Evolutionary conservation across 2,329 filamentous ascomycete species (phyloP), one percentile per base, ranked within the genome.

Genomic region (Neurospora sp.): DNA sequence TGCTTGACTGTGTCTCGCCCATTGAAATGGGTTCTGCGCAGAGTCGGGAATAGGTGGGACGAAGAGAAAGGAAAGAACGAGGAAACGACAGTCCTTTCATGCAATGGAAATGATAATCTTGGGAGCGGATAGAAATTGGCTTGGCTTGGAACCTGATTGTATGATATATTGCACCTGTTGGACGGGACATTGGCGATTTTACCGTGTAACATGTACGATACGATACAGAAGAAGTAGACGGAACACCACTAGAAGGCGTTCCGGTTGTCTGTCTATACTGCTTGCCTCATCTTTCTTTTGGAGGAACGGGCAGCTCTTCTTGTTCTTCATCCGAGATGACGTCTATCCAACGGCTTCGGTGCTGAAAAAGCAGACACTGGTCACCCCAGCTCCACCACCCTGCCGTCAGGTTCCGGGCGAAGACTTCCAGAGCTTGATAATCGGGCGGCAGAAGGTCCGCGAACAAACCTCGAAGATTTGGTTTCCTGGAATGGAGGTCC

Each of bases 301-400:
- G 8, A 33, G 52, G 7, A 36, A 23, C 17, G n/a, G 19, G 19
- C 46, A 43, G 58, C 70, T 66, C 52, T 68, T 68, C 38, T 68
- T 69, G 42, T 33, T 68, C 66, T 66, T 70, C 70, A 5, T 67
- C 69, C 69, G 52, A 8, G 9, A 36, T 15, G 2, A 67, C 66
- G 38, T 76, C 72, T 67, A 76, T 70, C 87, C 87, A 90, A 75
- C 84, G 79, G 43, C 84, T 80, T 7, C 83, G 78, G 71, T 84
- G 83, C 76, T 94, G 92, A 75, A 91, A 93, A 72, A 86, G 87
- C 70, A 93, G 78, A 9, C 87, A 89, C 75, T 95, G 89, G 74
- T 93, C 85, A 3, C 92, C 92, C 91, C 91, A 94, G 38, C 86
- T 86, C 85, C 89, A 91, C 92, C 92, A 95, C 0, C 90, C 90